Conservation (phyloP, 2,329 filamentous ascomycete genomes). For the Mycogone perniciosa region DNA sequence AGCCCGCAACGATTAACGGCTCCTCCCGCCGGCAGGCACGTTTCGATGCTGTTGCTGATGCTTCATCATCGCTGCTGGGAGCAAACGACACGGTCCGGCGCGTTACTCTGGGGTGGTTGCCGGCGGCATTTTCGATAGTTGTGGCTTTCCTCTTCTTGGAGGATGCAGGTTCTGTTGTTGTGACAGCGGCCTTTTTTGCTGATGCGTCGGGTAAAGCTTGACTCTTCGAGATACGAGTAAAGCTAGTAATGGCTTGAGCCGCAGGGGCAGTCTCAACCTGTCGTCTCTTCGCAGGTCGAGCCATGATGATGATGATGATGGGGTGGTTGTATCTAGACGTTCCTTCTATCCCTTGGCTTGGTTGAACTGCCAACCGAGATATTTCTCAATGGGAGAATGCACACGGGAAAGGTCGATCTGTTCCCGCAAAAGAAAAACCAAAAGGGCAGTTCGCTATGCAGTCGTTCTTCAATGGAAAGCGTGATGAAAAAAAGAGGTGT, state of each 20-base stretch:
- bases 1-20: slow-evolving; percentile 3
- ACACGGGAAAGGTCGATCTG: too few species aligned
- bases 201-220: slow-evolving; percentile 21
- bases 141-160: slow-evolving; percentile 35
- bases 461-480: neutral
- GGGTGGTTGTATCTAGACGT: neutral
- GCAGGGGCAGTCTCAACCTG: slow-evolving; percentile 13
- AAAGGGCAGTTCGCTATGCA: neutral
- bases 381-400: too few species aligned
- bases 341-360: too few species aligned
- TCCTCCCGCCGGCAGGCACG: slow-evolving; percentile 25
- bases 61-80: slow-evolving; percentile 29
- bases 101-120: slow-evolving; percentile 18
- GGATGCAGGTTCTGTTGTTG: slow-evolving; percentile 19
- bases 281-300: slow-evolving; percentile 14
- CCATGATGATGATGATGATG: slow-evolving; percentile 8
- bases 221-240: slow-evolving; percentile 43
- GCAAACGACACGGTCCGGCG: slow-evolving; percentile 27
- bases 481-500: neutral
- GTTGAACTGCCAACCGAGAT: too few species aligned
- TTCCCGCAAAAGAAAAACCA: neutral
- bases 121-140: slow-evolving; percentile 20
- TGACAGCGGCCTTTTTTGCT: slow-evolving; percentile 28
- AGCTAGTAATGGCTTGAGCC: slow-evolving; percentile 34
- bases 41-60: slow-evolving; percentile 17